Conservation (phyloP, 2,329 filamentous ascomycete genomes). For the Fusarium temperatum region DNA sequence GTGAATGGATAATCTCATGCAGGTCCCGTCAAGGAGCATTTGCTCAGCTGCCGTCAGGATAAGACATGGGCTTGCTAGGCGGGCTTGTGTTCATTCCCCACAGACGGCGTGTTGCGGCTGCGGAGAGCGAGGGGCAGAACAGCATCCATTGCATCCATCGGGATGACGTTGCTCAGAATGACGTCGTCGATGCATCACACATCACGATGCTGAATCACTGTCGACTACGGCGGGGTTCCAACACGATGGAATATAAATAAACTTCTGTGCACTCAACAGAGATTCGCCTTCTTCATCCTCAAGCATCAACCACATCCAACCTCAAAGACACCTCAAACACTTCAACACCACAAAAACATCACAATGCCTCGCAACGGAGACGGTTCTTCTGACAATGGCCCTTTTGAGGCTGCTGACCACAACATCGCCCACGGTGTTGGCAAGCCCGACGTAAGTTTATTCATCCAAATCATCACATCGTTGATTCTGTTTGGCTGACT, state of each 20-base stretch:
- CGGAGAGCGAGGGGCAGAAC: slow-evolving; percentile 1
- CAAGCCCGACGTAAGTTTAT: slow-evolving; percentile 47
- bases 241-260: slow-evolving; percentile 25
- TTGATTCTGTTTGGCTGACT: neutral
- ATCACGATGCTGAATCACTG: slow-evolving; percentile 27
- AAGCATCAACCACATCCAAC: slow-evolving; percentile 2
- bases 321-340: neutral
- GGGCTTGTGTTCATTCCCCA: slow-evolving; percentile 17
- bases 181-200: slow-evolving; percentile 35
- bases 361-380: slow-evolving; percentile 63
- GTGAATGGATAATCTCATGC: slow-evolving; percentile 13
- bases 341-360: slow-evolving; percentile 33
- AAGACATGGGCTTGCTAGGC: neutral
- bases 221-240: neutral
- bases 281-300: neutral
- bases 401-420: slow-evolving; percentile 51
- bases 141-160: slow-evolving; percentile 5
- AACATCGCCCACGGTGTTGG: slow-evolving; percentile 57
- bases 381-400: slow-evolving; percentile 58
- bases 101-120: slow-evolving; percentile 9
- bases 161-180: slow-evolving; percentile 33
- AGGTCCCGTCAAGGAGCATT: slow-evolving; percentile 27
- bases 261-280: neutral
- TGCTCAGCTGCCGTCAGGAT: slow-evolving; percentile 1
- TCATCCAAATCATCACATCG: neutral